Base-by-base conservation (phyloP, 345 rosid species). In the Cochlearia excelsa region DNA sequence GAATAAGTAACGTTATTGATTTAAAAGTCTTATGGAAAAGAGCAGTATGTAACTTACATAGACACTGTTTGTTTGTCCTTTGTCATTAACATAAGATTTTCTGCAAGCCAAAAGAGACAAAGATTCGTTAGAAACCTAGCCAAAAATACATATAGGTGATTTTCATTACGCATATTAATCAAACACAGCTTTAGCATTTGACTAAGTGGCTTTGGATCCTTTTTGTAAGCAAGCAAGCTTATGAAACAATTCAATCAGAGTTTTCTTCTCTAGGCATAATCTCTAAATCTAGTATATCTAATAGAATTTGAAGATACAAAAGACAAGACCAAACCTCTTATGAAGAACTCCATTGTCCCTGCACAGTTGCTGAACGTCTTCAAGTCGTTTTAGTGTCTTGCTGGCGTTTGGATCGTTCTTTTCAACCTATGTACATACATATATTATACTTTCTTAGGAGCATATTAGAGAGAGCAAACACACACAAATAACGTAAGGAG, bases 391-490 rank as follows among this genome's bases (percentile, higher is more conserved):
- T 53, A 79, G 54, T 34, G 90, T 83, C 65, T 77, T 83, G 61
- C 68, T 54, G 30, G 85, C 88, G 76, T 78, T 84, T 4, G 96
- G 98, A 63, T 88, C 95, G 26, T 69, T 78, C 69, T 57, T 74
- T 73, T 86, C 82, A 38, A 88, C 83, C 98, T 92, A 57, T 56
- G 41, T 34, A 11, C 40, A 71, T n/a, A 51, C 33, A 45, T 10
- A 4, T 6, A 33, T 31, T 28, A 35, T 11, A 30, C 9, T 47
- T 4, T 29, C 44, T 27, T 41, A 8, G 48, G 40, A 30, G n/a
- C 28, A 44, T 0, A 30, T 35, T 3, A 26, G 8, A 34, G 4
- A 11, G 16, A 16, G 4, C 43, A 60, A 75, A 27, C 6, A 46
- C 43, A 60, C 73, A 27, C 6, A 46, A 7, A 8, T 5, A 55